phyloP scores from a whole-genome alignment of 768 basidiomycete genomes.

The Suillus paluster region DNA sequence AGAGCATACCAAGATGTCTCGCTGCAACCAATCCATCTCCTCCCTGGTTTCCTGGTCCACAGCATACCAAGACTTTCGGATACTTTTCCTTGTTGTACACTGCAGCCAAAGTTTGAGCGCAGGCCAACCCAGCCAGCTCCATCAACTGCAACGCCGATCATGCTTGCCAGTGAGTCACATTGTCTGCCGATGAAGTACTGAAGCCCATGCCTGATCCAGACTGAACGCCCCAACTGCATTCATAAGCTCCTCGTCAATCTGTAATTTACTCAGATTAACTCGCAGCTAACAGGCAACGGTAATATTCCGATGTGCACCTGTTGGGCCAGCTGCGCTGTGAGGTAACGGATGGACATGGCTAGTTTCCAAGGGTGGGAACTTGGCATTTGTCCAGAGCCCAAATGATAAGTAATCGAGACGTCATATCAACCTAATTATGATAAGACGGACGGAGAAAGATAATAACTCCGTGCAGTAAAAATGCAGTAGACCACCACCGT shows the following conservation, averaged over 20 bases:
- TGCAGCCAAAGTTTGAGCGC: slow-evolving; percentile 86
- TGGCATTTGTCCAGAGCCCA: background rate
- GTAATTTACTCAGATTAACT: slow-evolving; percentile 1
- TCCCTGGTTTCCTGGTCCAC: slow-evolving; percentile 97
- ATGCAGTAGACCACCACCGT: background rate
- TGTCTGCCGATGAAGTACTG: background rate
- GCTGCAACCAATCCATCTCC: slow-evolving; percentile 98
- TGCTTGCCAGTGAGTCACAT: background rate
- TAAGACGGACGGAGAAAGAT: background rate
- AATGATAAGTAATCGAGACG: slow-evolving; percentile 5
- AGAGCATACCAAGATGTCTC: slow-evolving; percentile 77
- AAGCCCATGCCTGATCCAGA: slow-evolving; percentile 75
- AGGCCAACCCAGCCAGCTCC: slow-evolving; percentile 95
- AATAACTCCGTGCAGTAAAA: background rate
- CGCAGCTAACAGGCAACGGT: background rate
- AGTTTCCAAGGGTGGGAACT: slow-evolving; percentile 2
- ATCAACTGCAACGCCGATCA: slow-evolving; percentile 63
- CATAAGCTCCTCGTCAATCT: slow-evolving; percentile 98
- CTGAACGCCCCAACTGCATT: slow-evolving; percentile 86
- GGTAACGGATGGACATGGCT: slow-evolving; percentile 62
- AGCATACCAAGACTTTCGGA: slow-evolving; percentile 87
- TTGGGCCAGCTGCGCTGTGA: slow-evolving; percentile 76
- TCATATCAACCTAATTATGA: background rate
- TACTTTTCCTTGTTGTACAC: slow-evolving; percentile 72
- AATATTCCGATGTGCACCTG: slow-evolving; percentile 52